phyloP scores from a whole-genome alignment of 73 alveolate species.

The Durusdinium trenchii region DNA sequence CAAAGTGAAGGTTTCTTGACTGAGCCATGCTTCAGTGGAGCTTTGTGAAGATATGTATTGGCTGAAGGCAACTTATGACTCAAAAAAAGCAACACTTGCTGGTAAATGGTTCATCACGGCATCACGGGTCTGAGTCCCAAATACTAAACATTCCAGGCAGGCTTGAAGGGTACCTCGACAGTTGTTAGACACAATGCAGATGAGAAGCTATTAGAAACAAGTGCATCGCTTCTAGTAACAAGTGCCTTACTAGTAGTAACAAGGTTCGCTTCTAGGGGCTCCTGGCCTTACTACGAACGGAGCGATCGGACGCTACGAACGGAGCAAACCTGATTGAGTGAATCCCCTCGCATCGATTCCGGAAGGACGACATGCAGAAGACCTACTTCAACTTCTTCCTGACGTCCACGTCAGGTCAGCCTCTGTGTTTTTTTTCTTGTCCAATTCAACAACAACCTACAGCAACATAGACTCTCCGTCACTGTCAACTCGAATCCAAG shows the following conservation, averaged over 20 bases:
- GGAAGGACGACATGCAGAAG: conserved; percentile 65
- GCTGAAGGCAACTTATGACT: no score
- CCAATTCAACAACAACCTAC: not conserved
- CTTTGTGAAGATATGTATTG: no score
- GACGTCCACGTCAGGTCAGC: conserved; percentile 41
- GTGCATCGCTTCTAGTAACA: not conserved
- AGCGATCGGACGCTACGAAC: not conserved
- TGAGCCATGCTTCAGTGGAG: no score
- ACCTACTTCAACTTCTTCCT: conserved; percentile 71
- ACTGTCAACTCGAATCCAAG: not conserved
- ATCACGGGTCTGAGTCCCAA: no score
- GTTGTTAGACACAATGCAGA: no score
- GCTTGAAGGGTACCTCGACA: no score
- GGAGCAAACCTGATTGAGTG: not conserved
- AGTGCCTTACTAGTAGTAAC: not conserved
- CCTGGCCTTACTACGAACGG: not conserved
- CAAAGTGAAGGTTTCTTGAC: no score
- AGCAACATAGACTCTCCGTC: not conserved
- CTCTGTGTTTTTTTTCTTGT: not conserved
- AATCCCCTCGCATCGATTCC: not conserved
- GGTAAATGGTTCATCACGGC: no score
- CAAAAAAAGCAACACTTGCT: no score
- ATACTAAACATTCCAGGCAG: no score
- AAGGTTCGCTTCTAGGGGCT: no score
- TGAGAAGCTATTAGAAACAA: no score